phyloP scores from a whole-genome alignment of 2,329 filamentous ascomycete species.

The Albophoma yamanashiensis region DNA sequence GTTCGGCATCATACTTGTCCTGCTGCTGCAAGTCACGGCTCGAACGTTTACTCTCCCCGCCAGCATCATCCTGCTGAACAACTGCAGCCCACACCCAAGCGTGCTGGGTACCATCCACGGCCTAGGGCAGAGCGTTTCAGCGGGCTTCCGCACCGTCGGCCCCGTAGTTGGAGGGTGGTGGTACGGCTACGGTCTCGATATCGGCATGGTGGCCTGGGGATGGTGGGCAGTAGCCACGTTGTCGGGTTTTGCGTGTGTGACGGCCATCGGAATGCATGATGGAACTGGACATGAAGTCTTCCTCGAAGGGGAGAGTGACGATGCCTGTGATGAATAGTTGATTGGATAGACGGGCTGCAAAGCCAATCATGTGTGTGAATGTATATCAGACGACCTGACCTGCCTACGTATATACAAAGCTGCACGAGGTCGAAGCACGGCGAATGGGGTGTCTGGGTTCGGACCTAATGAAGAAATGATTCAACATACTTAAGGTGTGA shows the following conservation, averaged over 20 bases:
- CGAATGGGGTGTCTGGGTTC: neutral
- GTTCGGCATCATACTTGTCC: slow-evolving; percentile 50
- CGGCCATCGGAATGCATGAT: slow-evolving; percentile 46
- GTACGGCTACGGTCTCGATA: slow-evolving; percentile 47
- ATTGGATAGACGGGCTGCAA: neutral
- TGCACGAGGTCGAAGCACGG: neutral
- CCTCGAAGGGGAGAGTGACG: slow-evolving; percentile 41
- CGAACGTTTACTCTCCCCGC: slow-evolving; percentile 49
- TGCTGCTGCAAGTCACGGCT: slow-evolving; percentile 55
- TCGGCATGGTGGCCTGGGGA: slow-evolving; percentile 45
- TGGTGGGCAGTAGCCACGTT: slow-evolving; percentile 46
- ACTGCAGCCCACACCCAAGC: slow-evolving; percentile 35
- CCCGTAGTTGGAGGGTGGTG: slow-evolving; percentile 48
- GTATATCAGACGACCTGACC: neutral
- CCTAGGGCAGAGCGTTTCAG: slow-evolving; percentile 46
- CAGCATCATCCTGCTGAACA: slow-evolving; percentile 36
- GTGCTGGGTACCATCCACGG: slow-evolving; percentile 38
- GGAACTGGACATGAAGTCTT: slow-evolving; percentile 56
- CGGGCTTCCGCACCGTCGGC: slow-evolving; percentile 47
- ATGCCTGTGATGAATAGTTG: neutral
- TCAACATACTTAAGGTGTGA: too few relatives aligned
- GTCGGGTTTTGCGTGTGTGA: slow-evolving; percentile 36
- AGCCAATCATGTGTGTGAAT: neutral
- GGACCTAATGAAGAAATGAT: too few relatives aligned
- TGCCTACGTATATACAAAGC: neutral